Evolutionary conservation across 257 asterid genomes (phyloP), one percentile per base, ranked within the genome.

Genomic region (Dorcoceras hygrometricum): DNA sequence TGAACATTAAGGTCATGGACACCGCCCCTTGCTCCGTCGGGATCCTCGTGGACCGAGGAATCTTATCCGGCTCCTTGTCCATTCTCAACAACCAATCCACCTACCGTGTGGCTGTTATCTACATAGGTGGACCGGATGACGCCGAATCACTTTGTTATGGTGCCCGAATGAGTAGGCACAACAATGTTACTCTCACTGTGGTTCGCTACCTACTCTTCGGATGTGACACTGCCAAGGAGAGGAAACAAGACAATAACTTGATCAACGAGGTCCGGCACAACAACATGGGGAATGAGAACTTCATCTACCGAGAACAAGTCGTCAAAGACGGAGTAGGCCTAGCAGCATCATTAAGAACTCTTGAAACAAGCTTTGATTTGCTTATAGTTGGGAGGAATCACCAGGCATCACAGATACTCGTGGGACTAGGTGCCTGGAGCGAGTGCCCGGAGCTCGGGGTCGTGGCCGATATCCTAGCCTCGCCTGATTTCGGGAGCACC

Each of bases 371-470:
- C 31, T 88, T 73, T 11, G 91, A 89, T 65, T 59, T 91, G 48
- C 62, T 91, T 64, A 57, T 89, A 1, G 89, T 82, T 23, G 98
- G 98, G 67, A 76, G 73, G 78, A 56, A 73, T 50, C 98, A 91
- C 23, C 83, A 79, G 29, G 82, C 78, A 0, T 85, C 95, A 0
- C 84, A 84, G 65, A 75, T 91, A 50, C 73, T 91, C 4, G 71
- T 57, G 83, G 95, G 94, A 25, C 84, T 91, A 1, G 84, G 85
- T 0, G 90, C 77, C 0, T 91, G 98, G 98, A 91, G 89, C 50
- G 98, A 86, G 76, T 86, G 95, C 77, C 89, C 91, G 4, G 98
- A 91, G 67, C 89, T 91, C 0, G 96, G 96, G 16, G 91, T 84
- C 6, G 78, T 91, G 5, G 98, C 95, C 9, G 98, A 91, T 36